Conservation (phyloP, 2,329 filamentous ascomycete genomes). For the Microdochium bolleyi region DNA sequence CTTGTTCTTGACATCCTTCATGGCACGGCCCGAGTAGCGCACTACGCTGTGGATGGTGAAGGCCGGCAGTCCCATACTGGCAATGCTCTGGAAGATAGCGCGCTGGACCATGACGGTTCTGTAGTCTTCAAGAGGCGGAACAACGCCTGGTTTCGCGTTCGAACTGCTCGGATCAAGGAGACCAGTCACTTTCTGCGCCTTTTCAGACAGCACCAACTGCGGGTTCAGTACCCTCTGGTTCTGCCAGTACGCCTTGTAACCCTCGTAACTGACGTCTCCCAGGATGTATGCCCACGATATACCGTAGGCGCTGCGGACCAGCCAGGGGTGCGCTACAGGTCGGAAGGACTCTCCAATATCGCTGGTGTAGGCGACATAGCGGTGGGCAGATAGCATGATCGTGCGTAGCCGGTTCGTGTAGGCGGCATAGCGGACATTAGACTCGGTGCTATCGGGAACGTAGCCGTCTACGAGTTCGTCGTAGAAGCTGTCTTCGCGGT, state of each 20-base stretch:
- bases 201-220: conserved; percentile 44
- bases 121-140: conserved; percentile 79
- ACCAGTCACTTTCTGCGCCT: conserved; percentile 40
- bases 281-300: conserved; percentile 89
- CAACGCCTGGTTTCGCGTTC: conserved; percentile 27
- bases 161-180: conserved; percentile 24
- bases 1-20: conserved; percentile 75
- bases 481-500: conserved; percentile 65
- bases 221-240: conserved; percentile 74
- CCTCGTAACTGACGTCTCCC: conserved; percentile 86
- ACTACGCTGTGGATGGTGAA: conserved; percentile 94
- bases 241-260: conserved; percentile 86
- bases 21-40: conserved; percentile 74
- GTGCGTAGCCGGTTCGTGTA: conserved; percentile 83
- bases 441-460: conserved; percentile 76
- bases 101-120: conserved; percentile 85
- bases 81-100: conserved; percentile 82
- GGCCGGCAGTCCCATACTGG: conserved; percentile 88
- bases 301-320: conserved; percentile 78
- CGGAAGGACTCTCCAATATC: conserved; percentile 96
- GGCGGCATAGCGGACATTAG: conserved; percentile 80
- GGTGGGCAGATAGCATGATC: conserved; percentile 81
- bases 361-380: conserved; percentile 94
- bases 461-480: conserved; percentile 72
- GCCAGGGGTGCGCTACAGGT: conserved; percentile 77